Base-by-base conservation (phyloP, 2,329 filamentous ascomycete species). In the Beauveria bassiana region DNA sequence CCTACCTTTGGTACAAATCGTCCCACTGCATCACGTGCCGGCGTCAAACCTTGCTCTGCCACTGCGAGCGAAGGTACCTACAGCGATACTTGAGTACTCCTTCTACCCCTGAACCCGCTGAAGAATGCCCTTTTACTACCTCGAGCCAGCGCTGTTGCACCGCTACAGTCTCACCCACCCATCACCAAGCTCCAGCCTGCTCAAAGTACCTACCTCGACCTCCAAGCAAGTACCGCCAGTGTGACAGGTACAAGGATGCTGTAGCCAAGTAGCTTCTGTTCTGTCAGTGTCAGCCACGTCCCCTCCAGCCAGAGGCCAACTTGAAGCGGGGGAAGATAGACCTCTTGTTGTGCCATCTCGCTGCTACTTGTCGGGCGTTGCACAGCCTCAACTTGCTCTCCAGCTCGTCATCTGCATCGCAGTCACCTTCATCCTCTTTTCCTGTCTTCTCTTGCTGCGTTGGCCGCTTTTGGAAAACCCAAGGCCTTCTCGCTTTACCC, bases 331-430 rank as follows among this genome's bases (percentile, higher is more conserved):
- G 49, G 58, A 53, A 24, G 34, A 38, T 38, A 43, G 24, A 52
- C 31, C 16, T 28, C 24, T 59, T 20, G 31, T 14, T 28, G 47
- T 59, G 46, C 38, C 57, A 52, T 24, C 40, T 60, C 24, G 49
- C 47, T 45, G 26, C 34, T 52, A 52, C 26, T 40, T 38, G 57
- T 59, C 59, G 59, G 51, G 59, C 50, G 50, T 49, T 57, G 60
- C 60, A 62, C 60, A 62, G 60, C 60, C 60, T 62, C 60, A 62
- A 52, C 60, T 50, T 56, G 57, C 46, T 46, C 60, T 58, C 53
- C 47, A 52, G 60, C 47, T 62, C 46, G 60, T 52, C 53, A 62
- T 62, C 60, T 51, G 28, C 43, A 47, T 51, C 22, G 59, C 45
- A 34, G 40, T 40, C 60, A 34, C 20, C 31, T n/a, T 55, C 56